Evolutionary conservation across 2,329 filamentous ascomycete genomes (phyloP).

Genomic region (Rhinocladiella similis): DNA sequence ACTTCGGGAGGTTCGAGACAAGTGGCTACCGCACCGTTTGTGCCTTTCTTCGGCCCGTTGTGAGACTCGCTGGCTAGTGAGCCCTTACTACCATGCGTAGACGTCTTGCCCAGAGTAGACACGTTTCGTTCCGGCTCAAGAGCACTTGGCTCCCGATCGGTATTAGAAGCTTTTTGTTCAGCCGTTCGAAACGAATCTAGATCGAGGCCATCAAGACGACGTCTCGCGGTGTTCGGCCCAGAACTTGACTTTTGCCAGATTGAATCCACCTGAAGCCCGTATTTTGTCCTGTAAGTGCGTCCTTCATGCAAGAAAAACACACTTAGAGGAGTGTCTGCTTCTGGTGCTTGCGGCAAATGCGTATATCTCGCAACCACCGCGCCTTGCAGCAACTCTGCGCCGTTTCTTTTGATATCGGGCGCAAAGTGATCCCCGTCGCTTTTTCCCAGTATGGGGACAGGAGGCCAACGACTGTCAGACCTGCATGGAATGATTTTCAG

Average conservation of each 20-base stretch:
- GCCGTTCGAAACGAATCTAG: slow-evolving; percentile 10
- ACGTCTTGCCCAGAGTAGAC: no score
- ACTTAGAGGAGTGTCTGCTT: slow-evolving; percentile 23
- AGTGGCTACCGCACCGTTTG: neutral
- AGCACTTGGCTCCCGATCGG: neutral
- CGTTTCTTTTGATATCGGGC: slow-evolving; percentile 17
- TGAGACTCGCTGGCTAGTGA: neutral
- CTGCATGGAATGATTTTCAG: slow-evolving; percentile 29
- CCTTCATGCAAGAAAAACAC: slow-evolving; percentile 27
- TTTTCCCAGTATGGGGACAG: slow-evolving; percentile 28
- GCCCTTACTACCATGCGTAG: neutral
- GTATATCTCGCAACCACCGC: slow-evolving; percentile 27
- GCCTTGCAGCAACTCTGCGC: slow-evolving; percentile 24
- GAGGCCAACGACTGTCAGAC: slow-evolving; percentile 24
- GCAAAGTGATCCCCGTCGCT: slow-evolving; percentile 27
- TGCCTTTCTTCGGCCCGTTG: neutral
- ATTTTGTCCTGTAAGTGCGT: slow-evolving; percentile 28
- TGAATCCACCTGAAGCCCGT: slow-evolving; percentile 27
- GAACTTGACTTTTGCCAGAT: slow-evolving; percentile 18
- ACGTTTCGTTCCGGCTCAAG: no score
- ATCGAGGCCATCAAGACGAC: slow-evolving; percentile 11
- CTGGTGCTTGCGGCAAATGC: slow-evolving; percentile 25
- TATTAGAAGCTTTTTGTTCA: neutral
- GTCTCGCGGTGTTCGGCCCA: neutral
- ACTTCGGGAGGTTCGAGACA: slow-evolving; percentile 9